Conservation (phyloP, 2,329 filamentous ascomycete genomes). For the Didymella pomorum region DNA sequence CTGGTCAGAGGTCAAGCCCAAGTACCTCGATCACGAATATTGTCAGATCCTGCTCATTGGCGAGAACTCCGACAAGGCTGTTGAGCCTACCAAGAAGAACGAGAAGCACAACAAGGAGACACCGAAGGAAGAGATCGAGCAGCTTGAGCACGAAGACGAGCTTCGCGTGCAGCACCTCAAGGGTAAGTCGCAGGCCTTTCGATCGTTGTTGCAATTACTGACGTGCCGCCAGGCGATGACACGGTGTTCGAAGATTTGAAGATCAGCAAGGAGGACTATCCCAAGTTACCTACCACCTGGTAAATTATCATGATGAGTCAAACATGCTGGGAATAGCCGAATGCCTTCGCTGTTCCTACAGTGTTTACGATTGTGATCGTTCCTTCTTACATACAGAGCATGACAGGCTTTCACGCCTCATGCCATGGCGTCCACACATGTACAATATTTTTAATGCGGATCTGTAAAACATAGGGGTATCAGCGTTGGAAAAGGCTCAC, state of each 20-base stretch:
- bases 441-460: background rate
- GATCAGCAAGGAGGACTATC: conserved; percentile 68
- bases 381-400: background rate
- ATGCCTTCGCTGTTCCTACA: background rate
- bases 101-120: conserved; percentile 66
- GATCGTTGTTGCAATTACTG: conserved; percentile 1
- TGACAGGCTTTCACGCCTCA: background rate
- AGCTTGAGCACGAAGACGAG: conserved; percentile 77
- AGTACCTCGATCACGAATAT: conserved; percentile 76
- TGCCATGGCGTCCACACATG: background rate
- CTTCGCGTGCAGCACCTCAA: conserved; percentile 68
- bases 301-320: conserved; percentile 15
- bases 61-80: conserved; percentile 66
- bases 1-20: conserved; percentile 77
- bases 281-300: conserved; percentile 47
- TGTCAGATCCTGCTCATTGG: conserved; percentile 83
- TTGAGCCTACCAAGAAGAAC: conserved; percentile 65
- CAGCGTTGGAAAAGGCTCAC: background rate
- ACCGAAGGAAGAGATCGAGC: conserved; percentile 74
- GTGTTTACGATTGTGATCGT: background rate
- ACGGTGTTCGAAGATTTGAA: conserved; percentile 68
- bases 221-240: conserved; percentile 59
- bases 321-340: background rate
- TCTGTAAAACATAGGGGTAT: background rate
- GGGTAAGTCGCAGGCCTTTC: conserved; percentile 51